Evolutionary conservation across 495 filamentous ascomycete species (phyloP), one percentile per base, ranked within the genome.

Genomic region (Chlorociboria aeruginascens): DNA sequence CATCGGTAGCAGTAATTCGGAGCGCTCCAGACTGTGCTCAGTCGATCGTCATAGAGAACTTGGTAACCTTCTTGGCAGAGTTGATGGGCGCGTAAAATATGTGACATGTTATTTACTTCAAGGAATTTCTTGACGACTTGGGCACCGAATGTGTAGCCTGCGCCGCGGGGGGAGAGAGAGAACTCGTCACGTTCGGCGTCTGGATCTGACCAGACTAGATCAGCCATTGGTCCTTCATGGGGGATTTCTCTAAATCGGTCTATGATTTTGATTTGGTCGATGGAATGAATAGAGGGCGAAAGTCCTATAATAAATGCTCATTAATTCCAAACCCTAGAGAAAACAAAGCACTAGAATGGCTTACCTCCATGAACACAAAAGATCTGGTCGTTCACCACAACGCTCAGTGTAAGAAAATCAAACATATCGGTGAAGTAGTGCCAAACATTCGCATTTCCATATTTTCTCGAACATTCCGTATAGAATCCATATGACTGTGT

Each of bases 391-490:
- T 96, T 92, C 61, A 98, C 97, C 50, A 98, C 92, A 33, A 97
- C 93, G 53, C 85, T 92, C 39, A 98, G 69, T 3, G 90, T 95
- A 45, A 98, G 75, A 61, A 90, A 98, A 68, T 98, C 92, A 66
- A 98, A 98, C 90, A 98, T 96, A 67, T 98, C 92, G 44, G 92
- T 98, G 58, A 98, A 98, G 64, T 96, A 90, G 62, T 97, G 93
- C 92, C 92, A 98, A 8, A 98, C 93, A 53, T 92, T 95, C 31
- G 92, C 87, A 64, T 92, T 95, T 49, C 89, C 90, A 64, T 98
- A 98, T 64, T 98, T 98, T 45, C 92, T 82, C 11, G 83, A 86
- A 64, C 92, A 98, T 62, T 98, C 92, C 3, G 92, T 98, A 59
- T 98, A 98, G 68, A 98, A 98, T 42, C 92, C 92, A 65, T 98